Conservation (phyloP, 2,329 filamentous ascomycete genomes). For the Pseudodiploospora longispora region DNA sequence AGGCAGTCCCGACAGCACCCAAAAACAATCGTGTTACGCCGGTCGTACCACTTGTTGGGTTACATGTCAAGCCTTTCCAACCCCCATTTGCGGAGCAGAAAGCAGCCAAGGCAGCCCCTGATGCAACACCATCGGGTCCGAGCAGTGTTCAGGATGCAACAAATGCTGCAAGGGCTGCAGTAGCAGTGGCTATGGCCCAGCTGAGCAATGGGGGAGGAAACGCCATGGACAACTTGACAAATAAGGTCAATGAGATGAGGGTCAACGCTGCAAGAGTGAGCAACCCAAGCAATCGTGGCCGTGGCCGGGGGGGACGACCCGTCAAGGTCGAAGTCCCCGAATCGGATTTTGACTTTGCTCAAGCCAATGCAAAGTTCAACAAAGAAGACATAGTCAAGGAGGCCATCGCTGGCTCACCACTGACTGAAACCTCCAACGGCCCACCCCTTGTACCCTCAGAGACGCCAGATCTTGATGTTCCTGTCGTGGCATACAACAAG, state of each 20-base stretch:
- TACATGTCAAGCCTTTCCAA: constrained; percentile 30
- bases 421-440: constrained; percentile 41
- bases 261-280: constrained; percentile 45
- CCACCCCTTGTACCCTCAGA: constrained; percentile 29
- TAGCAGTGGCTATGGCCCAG: constrained; percentile 74
- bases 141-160: constrained; percentile 56
- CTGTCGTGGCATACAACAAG: constrained; percentile 64
- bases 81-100: constrained; percentile 22
- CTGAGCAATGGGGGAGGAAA: constrained; percentile 40
- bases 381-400: constrained; percentile 65
- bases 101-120: constrained; percentile 25
- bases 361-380: constrained; percentile 40
- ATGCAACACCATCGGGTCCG: constrained; percentile 26
- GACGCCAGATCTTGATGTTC: constrained; percentile 33
- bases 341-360: constrained; percentile 85
- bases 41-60: constrained; percentile 54
- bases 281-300: constrained; percentile 41
- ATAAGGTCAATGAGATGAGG: constrained; percentile 71
- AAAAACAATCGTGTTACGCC: constrained; percentile 51
- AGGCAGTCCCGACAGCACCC: constrained; percentile 38
- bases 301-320: constrained; percentile 39
- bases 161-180: constrained; percentile 65
- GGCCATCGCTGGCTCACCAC: constrained; percentile 70
- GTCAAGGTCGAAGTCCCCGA: constrained; percentile 78
- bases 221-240: constrained; percentile 62